phyloP scores from a whole-genome alignment of 176 grass and related monocot species.

The Zea luxurians region DNA sequence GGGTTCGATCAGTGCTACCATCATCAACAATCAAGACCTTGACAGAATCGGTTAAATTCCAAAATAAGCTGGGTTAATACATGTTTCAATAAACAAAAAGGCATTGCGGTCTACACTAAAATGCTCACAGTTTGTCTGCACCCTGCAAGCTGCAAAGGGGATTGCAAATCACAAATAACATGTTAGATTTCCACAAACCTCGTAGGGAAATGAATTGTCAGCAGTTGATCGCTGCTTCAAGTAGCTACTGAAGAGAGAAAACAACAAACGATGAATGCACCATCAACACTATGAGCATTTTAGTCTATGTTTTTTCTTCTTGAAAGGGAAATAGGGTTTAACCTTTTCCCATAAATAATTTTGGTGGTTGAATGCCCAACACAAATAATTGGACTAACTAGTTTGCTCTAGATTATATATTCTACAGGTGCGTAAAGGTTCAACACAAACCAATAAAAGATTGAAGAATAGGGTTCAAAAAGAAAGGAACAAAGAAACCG shows the following conservation, averaged over 20 bases:
- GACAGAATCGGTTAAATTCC: slow-evolving; percentile 20
- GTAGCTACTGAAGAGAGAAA: slow-evolving; percentile 56
- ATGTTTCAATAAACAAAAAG: neutral
- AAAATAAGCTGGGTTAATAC: neutral
- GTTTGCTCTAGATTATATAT: no score
- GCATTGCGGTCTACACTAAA: no score
- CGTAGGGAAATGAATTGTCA: slow-evolving; percentile 82
- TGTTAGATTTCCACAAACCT: slow-evolving; percentile 56
- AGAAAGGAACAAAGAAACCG: no score
- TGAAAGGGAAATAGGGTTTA: no score
- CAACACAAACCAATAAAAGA: no score
- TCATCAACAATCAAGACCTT: slow-evolving; percentile 97
- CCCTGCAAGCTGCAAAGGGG: neutral
- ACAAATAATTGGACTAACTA: no score
- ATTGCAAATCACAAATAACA: neutral
- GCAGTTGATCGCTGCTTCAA: slow-evolving; percentile 62
- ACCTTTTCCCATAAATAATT: no score
- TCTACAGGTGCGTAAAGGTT: no score
- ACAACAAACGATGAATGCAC: slow-evolving; percentile 18
- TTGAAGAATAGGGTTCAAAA: no score
- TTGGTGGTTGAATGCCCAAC: no score
- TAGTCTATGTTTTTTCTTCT: no score
- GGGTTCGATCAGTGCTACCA: slow-evolving; percentile 79
- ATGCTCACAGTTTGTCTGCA: neutral
- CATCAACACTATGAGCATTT: neutral